Base-by-base conservation (phyloP, 1,139 yeast species). In the Lodderomyces beijingensis region DNA sequence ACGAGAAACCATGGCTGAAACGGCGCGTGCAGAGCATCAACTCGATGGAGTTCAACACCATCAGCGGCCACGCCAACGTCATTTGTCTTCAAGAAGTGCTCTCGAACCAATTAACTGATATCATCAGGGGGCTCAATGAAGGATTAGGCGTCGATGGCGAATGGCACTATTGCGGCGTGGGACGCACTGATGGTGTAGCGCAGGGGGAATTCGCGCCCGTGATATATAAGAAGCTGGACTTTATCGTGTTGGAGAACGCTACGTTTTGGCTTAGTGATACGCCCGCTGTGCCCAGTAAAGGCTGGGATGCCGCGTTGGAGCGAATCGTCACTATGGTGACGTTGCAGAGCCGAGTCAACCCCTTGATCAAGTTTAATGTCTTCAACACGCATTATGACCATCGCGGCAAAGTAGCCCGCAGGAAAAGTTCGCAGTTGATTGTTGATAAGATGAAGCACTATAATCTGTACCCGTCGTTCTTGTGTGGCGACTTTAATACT, bases 361-460 rank as follows among this genome's bases (percentile, higher is more conserved):
- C 62, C 1, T 35, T 47, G 16, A 44, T 55, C 11, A 48, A 44
- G 20, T 41, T 59, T 20, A 74, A 74, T 39, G 63, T 74, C 16
- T 71, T 70, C 53, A 73, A 73, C 47, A 77, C 83, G 8, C 83
- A 77, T 50, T 65, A 74, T 47, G 83, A 77, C 46, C 79, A 76
- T 41, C 50, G 55, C 27, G 83, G 83, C 1, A 55, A 43, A 2
- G 42, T 40, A 4, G 78, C 82, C 1, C 51, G 81, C 27, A 49
- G 57, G 25, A 61, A 70, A 41, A 64, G 75, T 27, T 72, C 77
- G 13, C 52, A 62, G 41, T 54, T 76, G 34, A 71, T 76, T 29
- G 58, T 65, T 11, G 53, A 61, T 18, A 62, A 59, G 37, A 64
- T 70, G 55, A 49, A 56, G 27, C 55, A 59, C 26, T 54, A 59